Conservation (phyloP, 495 filamentous ascomycete genomes). For the Hyaloscypha hepaticicola region DNA sequence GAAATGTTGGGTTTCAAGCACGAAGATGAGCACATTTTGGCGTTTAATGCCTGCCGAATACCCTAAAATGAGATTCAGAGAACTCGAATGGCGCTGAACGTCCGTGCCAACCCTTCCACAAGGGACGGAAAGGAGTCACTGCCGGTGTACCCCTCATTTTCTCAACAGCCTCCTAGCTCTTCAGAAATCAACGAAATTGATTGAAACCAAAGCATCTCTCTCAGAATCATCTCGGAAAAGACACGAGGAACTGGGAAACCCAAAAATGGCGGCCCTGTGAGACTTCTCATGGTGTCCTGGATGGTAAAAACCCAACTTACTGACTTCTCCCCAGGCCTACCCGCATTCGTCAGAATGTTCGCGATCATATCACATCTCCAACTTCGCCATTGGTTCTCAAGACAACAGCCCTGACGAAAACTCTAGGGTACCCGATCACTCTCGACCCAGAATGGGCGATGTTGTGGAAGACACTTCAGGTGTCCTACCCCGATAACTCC, state of each 20-base stretch:
- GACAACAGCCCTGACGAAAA: not conserved
- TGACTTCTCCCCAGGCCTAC: conserved; percentile 15
- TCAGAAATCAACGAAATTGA: not conserved
- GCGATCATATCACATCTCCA: conserved; percentile 22
- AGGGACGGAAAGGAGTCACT: not conserved
- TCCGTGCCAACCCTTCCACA: not conserved
- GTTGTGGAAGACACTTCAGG: conserved; percentile 25
- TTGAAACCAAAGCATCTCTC: too few species aligned
- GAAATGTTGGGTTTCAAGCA: not conserved
- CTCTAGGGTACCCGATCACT: conserved; percentile 21
- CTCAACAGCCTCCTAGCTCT: not conserved
- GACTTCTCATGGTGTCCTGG: not conserved
- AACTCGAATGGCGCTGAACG: not conserved
- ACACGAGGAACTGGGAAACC: too few species aligned
- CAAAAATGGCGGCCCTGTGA: conserved; percentile 20
- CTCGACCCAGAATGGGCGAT: conserved; percentile 30
- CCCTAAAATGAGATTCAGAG: not conserved
- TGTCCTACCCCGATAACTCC: conserved; percentile 19
- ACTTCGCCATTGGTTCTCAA: conserved; percentile 7
- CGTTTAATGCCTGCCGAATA: not conserved
- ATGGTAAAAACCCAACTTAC: not conserved
- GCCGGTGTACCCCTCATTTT: too few species aligned
- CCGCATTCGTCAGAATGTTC: conserved; percentile 23
- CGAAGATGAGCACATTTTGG: not conserved
- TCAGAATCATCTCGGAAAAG: too few species aligned